phyloP scores from a whole-genome alignment of 192 early-diverging fungal species.

The Backusella mclennaniae region DNA sequence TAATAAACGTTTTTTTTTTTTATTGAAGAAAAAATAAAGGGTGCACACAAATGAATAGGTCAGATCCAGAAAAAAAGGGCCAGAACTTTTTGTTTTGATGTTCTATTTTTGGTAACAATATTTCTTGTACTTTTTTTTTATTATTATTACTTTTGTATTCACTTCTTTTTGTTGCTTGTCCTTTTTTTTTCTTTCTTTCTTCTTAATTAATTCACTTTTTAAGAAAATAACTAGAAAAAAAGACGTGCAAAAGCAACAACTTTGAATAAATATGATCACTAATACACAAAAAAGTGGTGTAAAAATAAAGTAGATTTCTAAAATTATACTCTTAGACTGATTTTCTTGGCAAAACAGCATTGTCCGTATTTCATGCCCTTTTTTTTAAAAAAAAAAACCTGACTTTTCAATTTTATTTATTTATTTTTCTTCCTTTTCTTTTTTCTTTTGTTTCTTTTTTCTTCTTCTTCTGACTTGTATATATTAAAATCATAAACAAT shows the following conservation, averaged over 20 bases:
- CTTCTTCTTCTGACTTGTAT: neutral
- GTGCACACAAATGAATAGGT: neutral
- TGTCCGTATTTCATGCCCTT: neutral
- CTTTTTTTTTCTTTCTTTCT: neutral
- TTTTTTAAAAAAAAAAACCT: neutral
- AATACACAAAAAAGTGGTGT: neutral
- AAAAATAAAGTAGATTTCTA: neutral
- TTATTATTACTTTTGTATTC: neutral
- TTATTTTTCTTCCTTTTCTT: neutral
- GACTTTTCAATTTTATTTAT: neutral
- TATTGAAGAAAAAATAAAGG: neutral
- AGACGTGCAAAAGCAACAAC: neutral
- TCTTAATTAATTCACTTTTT: neutral
- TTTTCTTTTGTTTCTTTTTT: neutral
- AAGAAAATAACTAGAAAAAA: neutral
- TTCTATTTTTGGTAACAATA: slow-evolving; percentile 7
- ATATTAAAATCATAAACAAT: neutral
- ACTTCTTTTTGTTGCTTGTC: neutral
- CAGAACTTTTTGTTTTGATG: neutral
- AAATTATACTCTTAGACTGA: neutral
- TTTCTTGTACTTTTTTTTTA: neutral
- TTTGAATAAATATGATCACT: neutral
- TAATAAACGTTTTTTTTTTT: no score
- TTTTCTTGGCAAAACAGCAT: neutral
- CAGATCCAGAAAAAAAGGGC: neutral